A percentile compares a stretch with the other conserved stretches of the same genome.
These are phyloP conservation scores for Arthrobotrys pseudoclavata DNA, from an alignment of 2,329 filamentous ascomycete genomes.

Conservation along the genomic window DNA sequence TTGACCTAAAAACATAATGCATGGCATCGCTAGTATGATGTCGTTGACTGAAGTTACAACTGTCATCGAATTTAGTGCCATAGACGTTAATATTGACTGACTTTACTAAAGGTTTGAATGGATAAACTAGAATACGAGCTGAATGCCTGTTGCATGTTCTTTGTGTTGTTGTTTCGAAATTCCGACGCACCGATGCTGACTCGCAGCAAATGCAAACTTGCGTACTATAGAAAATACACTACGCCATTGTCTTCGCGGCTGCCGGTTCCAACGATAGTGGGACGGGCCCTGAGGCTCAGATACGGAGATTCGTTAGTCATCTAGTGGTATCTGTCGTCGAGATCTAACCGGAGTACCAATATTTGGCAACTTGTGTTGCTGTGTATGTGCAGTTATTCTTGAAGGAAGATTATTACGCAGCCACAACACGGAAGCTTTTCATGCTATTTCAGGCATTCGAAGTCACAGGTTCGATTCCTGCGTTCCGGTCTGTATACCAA, in stretches of 20 bases:
- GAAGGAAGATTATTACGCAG: constrained; percentile 39
- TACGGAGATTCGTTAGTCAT: constrained; percentile 52
- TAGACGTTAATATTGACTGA: background rate
- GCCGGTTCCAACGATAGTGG: constrained; percentile 45
- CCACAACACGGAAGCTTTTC: constrained; percentile 29
- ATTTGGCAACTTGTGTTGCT: constrained; percentile 35
- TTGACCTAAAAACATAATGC: background rate
- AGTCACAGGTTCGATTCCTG: constrained; percentile 19
- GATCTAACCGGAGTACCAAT: constrained; percentile 9
- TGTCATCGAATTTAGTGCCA: background rate
- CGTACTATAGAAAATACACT: constrained; percentile 22
- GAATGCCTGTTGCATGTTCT: constrained; percentile 21
- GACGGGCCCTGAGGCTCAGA: constrained; percentile 37
- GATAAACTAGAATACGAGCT: constrained; percentile 36
- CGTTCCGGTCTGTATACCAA: constrained; percentile 9
- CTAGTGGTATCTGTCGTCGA: constrained; percentile 13
- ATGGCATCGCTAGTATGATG: constrained; percentile 3
- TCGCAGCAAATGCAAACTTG: constrained; percentile 10
- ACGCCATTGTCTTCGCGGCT: constrained; percentile 44
- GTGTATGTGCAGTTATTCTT: constrained; percentile 24
- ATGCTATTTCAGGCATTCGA: constrained; percentile 16
- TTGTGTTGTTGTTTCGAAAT: constrained; percentile 23
- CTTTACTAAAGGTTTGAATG: background rate
- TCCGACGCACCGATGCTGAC: constrained; percentile 10
- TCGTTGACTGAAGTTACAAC: background rate